These are phyloP conservation scores for Coemansia sp. DNA, from an alignment of 192 early-diverging fungal genomes.

Conservation along the genomic window DNA sequence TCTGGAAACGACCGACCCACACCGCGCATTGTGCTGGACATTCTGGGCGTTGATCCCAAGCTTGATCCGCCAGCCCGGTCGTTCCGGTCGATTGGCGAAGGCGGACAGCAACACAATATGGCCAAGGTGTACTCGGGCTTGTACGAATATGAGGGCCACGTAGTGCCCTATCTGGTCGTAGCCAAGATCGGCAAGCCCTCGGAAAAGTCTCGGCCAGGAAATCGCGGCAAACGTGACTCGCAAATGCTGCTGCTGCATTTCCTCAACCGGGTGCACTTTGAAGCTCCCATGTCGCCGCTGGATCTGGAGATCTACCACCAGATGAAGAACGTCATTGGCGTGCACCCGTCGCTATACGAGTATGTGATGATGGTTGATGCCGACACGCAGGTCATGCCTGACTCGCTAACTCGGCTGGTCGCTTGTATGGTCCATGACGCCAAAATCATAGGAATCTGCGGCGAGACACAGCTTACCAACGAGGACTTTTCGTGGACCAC, in stretches of 20 bases:
- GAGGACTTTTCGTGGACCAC: conserved; percentile 57
- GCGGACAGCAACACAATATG: conserved; percentile 88
- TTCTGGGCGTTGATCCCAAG: conserved; percentile 80
- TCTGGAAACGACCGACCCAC: conserved; percentile 94
- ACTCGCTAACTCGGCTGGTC: conserved; percentile 86
- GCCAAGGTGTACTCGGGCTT: conserved; percentile 94
- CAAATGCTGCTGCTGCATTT: conserved; percentile 93
- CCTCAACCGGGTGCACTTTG: conserved; percentile 88
- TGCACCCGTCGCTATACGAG: conserved; percentile 75
- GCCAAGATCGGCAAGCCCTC: conserved; percentile 88
- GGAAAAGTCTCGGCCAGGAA: conserved; percentile 86
- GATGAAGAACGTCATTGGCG: no score
- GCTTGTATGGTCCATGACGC: conserved; percentile 78
- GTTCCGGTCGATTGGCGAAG: conserved; percentile 87
- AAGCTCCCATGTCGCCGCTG: conserved; percentile 85
- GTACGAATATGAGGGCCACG: conserved; percentile 83
- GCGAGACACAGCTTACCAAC: conserved; percentile 59
- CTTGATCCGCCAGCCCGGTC: conserved; percentile 71
- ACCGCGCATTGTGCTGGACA: conserved; percentile 85
- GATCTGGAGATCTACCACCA: conserved; percentile 96
- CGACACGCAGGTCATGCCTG: conserved; percentile 77
- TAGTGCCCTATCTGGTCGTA: conserved; percentile 91
- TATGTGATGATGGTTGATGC: conserved; percentile 79
- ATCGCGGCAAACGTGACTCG: conserved; percentile 97
- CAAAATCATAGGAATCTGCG: conserved; percentile 85